Evolutionary conservation across 345 rosid species (phyloP).

Genomic region (Kernera saxatilis): DNA sequence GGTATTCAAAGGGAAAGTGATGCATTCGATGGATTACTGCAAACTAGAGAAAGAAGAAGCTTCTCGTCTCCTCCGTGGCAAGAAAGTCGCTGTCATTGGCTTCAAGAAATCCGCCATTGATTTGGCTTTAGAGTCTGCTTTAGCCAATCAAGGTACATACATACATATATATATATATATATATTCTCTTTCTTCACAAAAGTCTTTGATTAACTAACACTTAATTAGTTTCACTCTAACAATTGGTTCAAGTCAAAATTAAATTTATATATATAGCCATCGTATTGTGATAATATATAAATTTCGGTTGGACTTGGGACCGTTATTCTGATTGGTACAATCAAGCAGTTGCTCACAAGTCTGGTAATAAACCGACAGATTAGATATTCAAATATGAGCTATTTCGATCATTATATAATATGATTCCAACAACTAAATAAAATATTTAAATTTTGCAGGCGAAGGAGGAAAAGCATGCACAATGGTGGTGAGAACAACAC

Average conservation of each 20-base stretch:
- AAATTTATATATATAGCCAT: background rate
- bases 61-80: slow-evolving; percentile 46
- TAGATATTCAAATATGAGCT: background rate
- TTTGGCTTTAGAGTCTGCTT: slow-evolving; percentile 82
- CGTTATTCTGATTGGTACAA: background rate
- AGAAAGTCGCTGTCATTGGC: slow-evolving; percentile 69
- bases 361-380: background rate
- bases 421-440: slow-evolving; percentile 2
- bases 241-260: background rate
- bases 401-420: background rate
- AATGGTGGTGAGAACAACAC: slow-evolving; percentile 67
- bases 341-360: slow-evolving; percentile 1
- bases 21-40: slow-evolving; percentile 82
- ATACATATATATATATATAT: too few species aligned
- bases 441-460: slow-evolving; percentile 28
- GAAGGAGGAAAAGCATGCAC: slow-evolving; percentile 63
- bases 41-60: slow-evolving; percentile 67
- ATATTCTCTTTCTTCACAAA: background rate
- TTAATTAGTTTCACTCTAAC: background rate
- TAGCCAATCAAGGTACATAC: slow-evolving; percentile 72
- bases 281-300: background rate
- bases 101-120: slow-evolving; percentile 90
- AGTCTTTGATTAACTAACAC: slow-evolving; percentile 5
- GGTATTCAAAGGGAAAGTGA: slow-evolving; percentile 55
- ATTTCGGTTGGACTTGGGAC: slow-evolving; percentile 13